Conservation (phyloP, 2,329 filamentous ascomycete genomes). For the Sporothrix schenckii region DNA sequence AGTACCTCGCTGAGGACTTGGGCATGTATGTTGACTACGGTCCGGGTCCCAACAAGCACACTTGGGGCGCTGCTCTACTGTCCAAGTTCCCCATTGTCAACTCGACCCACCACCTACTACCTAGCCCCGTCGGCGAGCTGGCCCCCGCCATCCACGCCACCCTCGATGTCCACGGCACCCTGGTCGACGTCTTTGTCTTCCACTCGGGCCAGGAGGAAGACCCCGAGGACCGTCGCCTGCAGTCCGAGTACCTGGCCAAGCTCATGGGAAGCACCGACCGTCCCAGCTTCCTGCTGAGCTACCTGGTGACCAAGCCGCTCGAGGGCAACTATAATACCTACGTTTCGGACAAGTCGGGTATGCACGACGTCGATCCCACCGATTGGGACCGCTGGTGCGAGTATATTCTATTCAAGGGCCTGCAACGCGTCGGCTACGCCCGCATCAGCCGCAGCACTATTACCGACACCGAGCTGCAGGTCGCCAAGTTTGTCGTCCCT, state of each 20-base stretch:
- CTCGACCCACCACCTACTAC: slow-evolving; percentile 92
- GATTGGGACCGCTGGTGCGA: slow-evolving; percentile 99
- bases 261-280: slow-evolving; percentile 83
- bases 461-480: slow-evolving; percentile 95
- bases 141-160: slow-evolving; percentile 98
- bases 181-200: slow-evolving; percentile 95
- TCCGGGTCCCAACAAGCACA: slow-evolving; percentile 97
- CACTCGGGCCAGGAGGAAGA: slow-evolving; percentile 99
- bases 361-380: slow-evolving; percentile 89
- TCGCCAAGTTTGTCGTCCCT: slow-evolving; percentile 91
- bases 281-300: slow-evolving; percentile 83
- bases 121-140: slow-evolving; percentile 89
- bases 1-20: slow-evolving; percentile 91
- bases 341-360: slow-evolving; percentile 80
- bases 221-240: slow-evolving; percentile 82
- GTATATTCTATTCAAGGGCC: slow-evolving; percentile 92
- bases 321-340: slow-evolving; percentile 98
- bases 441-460: slow-evolving; percentile 86
- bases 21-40: slow-evolving; percentile 99
- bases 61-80: slow-evolving; percentile 89
- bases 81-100: slow-evolving; percentile 97
- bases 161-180: slow-evolving; percentile 84
- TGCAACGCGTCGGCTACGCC: slow-evolving; percentile 86
- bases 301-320: slow-evolving; percentile 86
- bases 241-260: slow-evolving; percentile 81